phyloP scores from a whole-genome alignment of 495 filamentous ascomycete species.

The Penicillium odoratum region DNA sequence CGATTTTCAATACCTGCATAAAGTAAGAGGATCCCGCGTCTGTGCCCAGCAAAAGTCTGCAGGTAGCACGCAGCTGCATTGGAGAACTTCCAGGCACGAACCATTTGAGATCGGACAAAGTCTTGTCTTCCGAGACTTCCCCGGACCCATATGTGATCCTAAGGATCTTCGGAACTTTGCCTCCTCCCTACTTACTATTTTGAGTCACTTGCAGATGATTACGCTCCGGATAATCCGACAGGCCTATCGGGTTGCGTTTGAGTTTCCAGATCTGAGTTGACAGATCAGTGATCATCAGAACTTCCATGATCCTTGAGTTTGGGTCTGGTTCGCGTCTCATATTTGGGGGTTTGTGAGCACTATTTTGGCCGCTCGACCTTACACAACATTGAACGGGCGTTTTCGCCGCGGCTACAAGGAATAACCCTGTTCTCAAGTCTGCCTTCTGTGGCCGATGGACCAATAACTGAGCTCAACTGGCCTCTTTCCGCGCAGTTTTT shows the following conservation, averaged over 20 bases:
- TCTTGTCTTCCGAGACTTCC: conserved; percentile 21
- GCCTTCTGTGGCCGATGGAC: not conserved
- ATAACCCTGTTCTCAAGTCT: conserved; percentile 2
- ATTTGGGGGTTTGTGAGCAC: too few species aligned
- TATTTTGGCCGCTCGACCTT: not conserved
- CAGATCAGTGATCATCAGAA: conserved; percentile 4
- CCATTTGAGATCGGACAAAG: conserved; percentile 22
- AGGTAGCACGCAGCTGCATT: conserved; percentile 21
- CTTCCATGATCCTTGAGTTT: conserved; percentile 10
- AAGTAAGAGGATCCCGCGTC: conserved; percentile 10
- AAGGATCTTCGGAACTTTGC: conserved; percentile 11
- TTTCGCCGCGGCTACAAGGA: conserved; percentile 21
- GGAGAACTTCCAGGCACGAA: conserved; percentile 21
- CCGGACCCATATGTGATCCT: conserved; percentile 18
- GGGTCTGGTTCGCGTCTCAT: not conserved
- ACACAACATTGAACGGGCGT: conserved; percentile 9
- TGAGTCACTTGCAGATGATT: conserved; percentile 23
- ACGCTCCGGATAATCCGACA: conserved; percentile 17
- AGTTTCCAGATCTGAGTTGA: conserved; percentile 15
- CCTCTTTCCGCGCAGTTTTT: conserved; percentile 22
- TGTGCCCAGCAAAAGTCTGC: conserved; percentile 27
- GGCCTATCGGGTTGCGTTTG: conserved; percentile 7
- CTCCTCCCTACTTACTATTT: conserved; percentile 22
- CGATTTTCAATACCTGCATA: conserved; percentile 18
- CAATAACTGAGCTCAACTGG: conserved; percentile 9